A percentile compares a stretch with the other conserved stretches of the same genome.
These are phyloP conservation scores for Fusarium sp. DNA, from an alignment of 2,329 filamentous ascomycete species.

Conservation along the genomic window DNA sequence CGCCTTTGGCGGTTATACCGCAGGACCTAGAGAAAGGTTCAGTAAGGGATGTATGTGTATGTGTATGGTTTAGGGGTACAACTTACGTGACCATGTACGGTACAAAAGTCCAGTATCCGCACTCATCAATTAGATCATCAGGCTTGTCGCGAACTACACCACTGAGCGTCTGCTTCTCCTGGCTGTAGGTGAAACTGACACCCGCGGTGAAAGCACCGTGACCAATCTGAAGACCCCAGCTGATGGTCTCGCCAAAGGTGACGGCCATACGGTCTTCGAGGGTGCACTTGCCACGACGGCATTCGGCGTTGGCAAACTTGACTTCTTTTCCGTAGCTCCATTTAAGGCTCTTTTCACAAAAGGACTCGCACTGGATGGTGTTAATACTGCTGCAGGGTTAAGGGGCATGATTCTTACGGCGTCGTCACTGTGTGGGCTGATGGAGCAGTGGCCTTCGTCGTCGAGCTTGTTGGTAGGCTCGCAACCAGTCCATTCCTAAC, in stretches of 20 bases:
- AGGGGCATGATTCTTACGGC: not conserved
- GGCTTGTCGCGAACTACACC: slow-evolving; percentile 4
- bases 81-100: slow-evolving; percentile 7
- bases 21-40: not conserved
- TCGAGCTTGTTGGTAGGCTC: not conserved
- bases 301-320: not conserved
- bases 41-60: not conserved
- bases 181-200: slow-evolving; percentile 1
- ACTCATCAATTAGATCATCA: slow-evolving; percentile 1
- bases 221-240: not conserved
- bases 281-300: not conserved
- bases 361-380: not conserved
- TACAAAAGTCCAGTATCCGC: slow-evolving; percentile 20
- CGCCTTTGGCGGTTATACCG: slow-evolving; percentile 6
- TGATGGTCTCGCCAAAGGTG: not conserved
- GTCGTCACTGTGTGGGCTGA: not conserved
- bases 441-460: not conserved
- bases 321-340: not conserved
- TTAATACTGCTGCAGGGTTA: not conserved
- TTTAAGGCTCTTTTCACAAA: not conserved
- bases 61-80: not conserved
- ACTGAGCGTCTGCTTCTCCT: slow-evolving; percentile 1
- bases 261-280: not conserved
- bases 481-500: not conserved
- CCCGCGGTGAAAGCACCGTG: not conserved